Evolutionary conservation across 2,329 filamentous ascomycete genomes (phyloP).

Genomic region (Podosphaera fusca): DNA sequence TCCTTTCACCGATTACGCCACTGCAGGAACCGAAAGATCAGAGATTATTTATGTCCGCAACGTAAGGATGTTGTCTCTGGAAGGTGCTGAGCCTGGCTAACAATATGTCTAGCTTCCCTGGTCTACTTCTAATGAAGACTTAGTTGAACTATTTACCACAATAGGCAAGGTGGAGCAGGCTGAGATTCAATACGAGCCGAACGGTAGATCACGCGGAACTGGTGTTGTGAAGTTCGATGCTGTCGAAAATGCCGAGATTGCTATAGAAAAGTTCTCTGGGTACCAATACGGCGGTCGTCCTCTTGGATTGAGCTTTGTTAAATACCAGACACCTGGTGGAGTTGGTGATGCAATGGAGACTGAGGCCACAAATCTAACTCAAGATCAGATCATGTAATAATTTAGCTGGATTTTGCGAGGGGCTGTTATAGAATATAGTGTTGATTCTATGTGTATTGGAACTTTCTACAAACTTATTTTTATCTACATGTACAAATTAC

Average conservation of each 20-base stretch:
- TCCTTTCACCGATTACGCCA: slow-evolving; percentile 82
- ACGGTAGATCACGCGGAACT: slow-evolving; percentile 79
- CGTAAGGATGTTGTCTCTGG: slow-evolving; percentile 31
- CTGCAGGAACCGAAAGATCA: slow-evolving; percentile 61
- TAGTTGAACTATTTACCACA: slow-evolving; percentile 88
- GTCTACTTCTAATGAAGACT: slow-evolving; percentile 96
- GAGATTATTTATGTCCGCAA: slow-evolving; percentile 90
- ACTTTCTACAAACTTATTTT: no score
- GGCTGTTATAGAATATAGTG: no score
- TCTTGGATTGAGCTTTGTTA: slow-evolving; percentile 79
- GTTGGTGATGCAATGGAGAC: slow-evolving; percentile 53
- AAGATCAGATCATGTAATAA: slow-evolving; percentile 86
- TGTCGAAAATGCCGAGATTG: slow-evolving; percentile 66
- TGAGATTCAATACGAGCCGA: slow-evolving; percentile 97
- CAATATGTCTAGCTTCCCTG: slow-evolving; percentile 58
- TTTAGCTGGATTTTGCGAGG: background rate
- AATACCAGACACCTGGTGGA: slow-evolving; percentile 50
- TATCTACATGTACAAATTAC: no score
- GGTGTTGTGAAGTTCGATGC: slow-evolving; percentile 90
- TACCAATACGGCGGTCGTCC: slow-evolving; percentile 94
- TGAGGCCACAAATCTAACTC: slow-evolving; percentile 58
- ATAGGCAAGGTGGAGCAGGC: slow-evolving; percentile 96
- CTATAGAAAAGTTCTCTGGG: slow-evolving; percentile 90
- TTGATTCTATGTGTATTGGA: no score
- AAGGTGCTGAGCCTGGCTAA: slow-evolving; percentile 4